Percentiles rank a stretch among this genome's conserved stretches.
These are phyloP conservation scores for Alternaria arbusti DNA, from an alignment of 2,329 filamentous ascomycete genomes.

Conservation along the genomic window DNA sequence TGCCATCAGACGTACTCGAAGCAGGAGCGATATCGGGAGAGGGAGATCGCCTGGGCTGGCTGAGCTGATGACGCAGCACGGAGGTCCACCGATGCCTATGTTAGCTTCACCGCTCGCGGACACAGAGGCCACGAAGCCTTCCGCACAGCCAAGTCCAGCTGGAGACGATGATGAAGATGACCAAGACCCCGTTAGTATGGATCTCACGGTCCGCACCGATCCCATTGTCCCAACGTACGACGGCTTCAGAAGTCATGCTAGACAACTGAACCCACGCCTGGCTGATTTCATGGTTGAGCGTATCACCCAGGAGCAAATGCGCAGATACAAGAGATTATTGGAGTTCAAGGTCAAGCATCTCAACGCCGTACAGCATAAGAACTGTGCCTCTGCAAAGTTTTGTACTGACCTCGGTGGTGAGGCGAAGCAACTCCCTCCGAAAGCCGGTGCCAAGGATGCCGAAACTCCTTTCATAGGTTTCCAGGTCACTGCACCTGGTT, in stretches of 20 bases:
- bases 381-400: conserved; percentile 66
- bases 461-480: conserved; percentile 64
- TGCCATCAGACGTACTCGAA: conserved; percentile 59
- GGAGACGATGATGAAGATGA: conserved; percentile 52
- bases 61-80: conserved; percentile 63
- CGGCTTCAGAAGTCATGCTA: conserved; percentile 78
- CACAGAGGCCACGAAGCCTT: conserved; percentile 43
- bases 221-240: conserved; percentile 73
- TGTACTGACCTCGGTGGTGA: conserved; percentile 74
- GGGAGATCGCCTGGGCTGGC: conserved; percentile 53
- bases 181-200: conserved; percentile 65
- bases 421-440: conserved; percentile 66
- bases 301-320: conserved; percentile 79
- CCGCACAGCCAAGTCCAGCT: conserved; percentile 42
- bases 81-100: conserved; percentile 64
- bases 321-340: conserved; percentile 79
- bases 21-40: conserved; percentile 62
- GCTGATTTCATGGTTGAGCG: conserved; percentile 75
- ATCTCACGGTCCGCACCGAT: conserved; percentile 68
- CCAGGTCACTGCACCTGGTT: conserved; percentile 61
- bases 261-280: conserved; percentile 75
- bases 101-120: conserved; percentile 56
- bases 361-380: conserved; percentile 60
- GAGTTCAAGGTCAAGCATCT: conserved; percentile 74
- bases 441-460: conserved; percentile 63